A percentile compares a stretch with the other conserved stretches of the same genome.
Evolutionary conservation across 306 rosid genomes (phyloP).

Genomic region (Dalbergia cochinchinensis): DNA sequence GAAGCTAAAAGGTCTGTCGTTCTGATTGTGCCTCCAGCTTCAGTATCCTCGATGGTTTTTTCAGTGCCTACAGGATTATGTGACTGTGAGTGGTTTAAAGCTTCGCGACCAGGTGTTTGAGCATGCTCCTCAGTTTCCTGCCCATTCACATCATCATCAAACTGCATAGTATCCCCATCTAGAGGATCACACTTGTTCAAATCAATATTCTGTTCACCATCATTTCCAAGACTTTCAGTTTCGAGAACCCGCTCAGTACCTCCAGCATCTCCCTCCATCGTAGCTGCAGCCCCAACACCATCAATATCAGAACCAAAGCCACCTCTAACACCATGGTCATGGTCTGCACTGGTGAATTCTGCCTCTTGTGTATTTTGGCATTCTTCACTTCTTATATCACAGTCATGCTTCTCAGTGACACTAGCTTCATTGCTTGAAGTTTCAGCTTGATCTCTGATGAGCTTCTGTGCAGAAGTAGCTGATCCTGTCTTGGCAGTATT

Average conservation of each 20-base stretch:
- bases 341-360: constrained; percentile 78
- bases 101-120: constrained; percentile 54
- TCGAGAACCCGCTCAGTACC: constrained; percentile 79
- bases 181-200: constrained; percentile 56
- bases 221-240: constrained; percentile 74
- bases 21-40: constrained; percentile 66
- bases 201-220: constrained; percentile 60
- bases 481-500: constrained; percentile 61
- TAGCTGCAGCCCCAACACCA: constrained; percentile 57
- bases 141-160: constrained; percentile 70
- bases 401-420: constrained; percentile 84
- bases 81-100: constrained; percentile 56
- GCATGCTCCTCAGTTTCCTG: constrained; percentile 70
- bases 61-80: constrained; percentile 57
- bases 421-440: constrained; percentile 78
- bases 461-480: constrained; percentile 61
- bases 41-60: constrained; percentile 68
- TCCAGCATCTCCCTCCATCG: constrained; percentile 67
- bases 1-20: constrained; percentile 88
- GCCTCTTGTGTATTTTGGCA: constrained; percentile 82
- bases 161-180: constrained; percentile 76
- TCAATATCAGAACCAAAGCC: constrained; percentile 83
- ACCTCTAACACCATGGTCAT: constrained; percentile 62
- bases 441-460: constrained; percentile 57
- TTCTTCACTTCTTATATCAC: constrained; percentile 74